Evolutionary conservation across 225 moss, liverwort and hornwort species (phyloP).

Genomic region (Marchantia polymorpha): DNA sequence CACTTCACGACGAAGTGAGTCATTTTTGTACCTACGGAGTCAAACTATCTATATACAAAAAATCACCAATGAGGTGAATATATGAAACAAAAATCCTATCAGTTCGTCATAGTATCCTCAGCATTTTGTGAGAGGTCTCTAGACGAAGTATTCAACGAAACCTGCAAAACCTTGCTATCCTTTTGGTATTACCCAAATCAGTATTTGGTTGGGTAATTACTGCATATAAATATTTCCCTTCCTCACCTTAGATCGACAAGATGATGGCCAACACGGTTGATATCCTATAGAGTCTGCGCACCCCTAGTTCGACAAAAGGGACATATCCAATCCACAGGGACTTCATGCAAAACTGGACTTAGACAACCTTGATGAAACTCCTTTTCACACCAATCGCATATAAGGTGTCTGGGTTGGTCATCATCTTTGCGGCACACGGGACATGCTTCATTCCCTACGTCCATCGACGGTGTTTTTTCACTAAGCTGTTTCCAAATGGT

Average conservation of each 20-base stretch:
- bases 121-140: not conserved
- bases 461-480: not conserved
- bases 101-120: constrained; percentile 1
- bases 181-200: not conserved
- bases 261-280: not conserved
- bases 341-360: constrained; percentile 9
- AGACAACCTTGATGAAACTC: constrained; percentile 17
- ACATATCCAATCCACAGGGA: constrained; percentile 16
- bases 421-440: constrained; percentile 13
- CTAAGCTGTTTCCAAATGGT: constrained; percentile 13
- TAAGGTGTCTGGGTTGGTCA: constrained; percentile 11
- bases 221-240: not conserved
- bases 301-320: constrained; percentile 12
- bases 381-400: constrained; percentile 24
- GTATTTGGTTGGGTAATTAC: not conserved
- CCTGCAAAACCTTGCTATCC: not conserved
- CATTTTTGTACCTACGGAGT: constrained; percentile 2
- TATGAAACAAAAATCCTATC: constrained; percentile 4
- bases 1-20: not conserved
- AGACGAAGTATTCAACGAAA: not conserved
- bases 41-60: constrained; percentile 5
- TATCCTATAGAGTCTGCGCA: not conserved
- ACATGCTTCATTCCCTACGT: constrained; percentile 4
- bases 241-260: not conserved
- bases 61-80: constrained; percentile 11